A percentile compares a stretch with the other conserved stretches of the same genome.
Evolutionary conservation across 2,329 filamentous ascomycete species (phyloP).

Genomic region (Neonectria punicea): DNA sequence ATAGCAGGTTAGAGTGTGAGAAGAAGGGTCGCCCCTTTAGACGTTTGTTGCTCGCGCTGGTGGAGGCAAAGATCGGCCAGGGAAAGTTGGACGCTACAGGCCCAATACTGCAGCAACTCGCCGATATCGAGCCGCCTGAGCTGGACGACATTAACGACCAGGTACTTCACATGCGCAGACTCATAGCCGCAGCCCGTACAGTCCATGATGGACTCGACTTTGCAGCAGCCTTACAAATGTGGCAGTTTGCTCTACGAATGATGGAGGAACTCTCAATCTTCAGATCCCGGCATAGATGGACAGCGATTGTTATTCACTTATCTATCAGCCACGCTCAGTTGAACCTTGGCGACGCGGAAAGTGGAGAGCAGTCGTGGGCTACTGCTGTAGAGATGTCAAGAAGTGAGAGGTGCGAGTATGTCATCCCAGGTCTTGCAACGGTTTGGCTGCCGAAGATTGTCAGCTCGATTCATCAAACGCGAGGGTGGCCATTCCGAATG

Average conservation of each 20-base stretch:
- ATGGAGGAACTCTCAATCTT: slow-evolving; percentile 39
- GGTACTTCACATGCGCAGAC: slow-evolving; percentile 44
- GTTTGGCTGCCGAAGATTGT: slow-evolving; percentile 44
- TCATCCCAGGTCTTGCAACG: slow-evolving; percentile 44
- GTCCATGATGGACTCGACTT: slow-evolving; percentile 30
- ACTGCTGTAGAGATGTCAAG: slow-evolving; percentile 36
- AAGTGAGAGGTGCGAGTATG: slow-evolving; percentile 46
- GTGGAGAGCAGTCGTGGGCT: slow-evolving; percentile 38
- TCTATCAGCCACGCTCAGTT: slow-evolving; percentile 46
- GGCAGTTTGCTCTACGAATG: slow-evolving; percentile 32
- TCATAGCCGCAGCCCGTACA: slow-evolving; percentile 41
- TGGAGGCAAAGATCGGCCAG: slow-evolving; percentile 41
- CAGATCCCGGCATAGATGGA: slow-evolving; percentile 37
- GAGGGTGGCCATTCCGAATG: slow-evolving; percentile 46
- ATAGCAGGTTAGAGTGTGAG: slow-evolving; percentile 18
- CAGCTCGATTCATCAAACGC: slow-evolving; percentile 34
- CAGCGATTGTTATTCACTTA: slow-evolving; percentile 40
- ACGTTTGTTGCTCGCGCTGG: slow-evolving; percentile 39
- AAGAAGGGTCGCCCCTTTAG: slow-evolving; percentile 37
- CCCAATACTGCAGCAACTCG: slow-evolving; percentile 26
- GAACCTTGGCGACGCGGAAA: slow-evolving; percentile 24
- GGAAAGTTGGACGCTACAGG: slow-evolving; percentile 27
- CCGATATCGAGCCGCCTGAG: slow-evolving; percentile 31
- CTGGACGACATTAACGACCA: slow-evolving; percentile 47
- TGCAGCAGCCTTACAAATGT: slow-evolving; percentile 32